Base-by-base conservation (phyloP, 176 grass and related monocot species). In the Stipa capillata region DNA sequence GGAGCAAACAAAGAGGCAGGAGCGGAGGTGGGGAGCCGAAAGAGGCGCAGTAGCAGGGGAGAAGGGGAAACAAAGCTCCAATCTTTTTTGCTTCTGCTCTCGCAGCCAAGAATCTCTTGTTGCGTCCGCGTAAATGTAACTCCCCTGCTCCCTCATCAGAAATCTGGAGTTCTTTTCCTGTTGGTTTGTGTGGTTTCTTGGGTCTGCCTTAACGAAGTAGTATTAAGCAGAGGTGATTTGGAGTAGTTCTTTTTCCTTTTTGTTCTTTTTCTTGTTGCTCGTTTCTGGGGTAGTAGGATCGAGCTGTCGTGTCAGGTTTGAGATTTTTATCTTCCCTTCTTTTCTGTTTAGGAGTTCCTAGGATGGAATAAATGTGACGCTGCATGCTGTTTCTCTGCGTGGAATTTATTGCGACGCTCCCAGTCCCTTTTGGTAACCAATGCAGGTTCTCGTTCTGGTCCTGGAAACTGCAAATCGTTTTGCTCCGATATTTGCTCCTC, bases 321-420 rank as follows among this genome's bases (percentile, higher is more conserved):
- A 77, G 76, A 54, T 56, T n/a, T n/a, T 21, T 54, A 47, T 55
- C 45, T 48, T 10, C 23, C 60, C 21, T n/a, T n/a, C n/a, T 77
- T 28, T 35, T 49, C 32, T 28, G 20, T 37, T 24, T 1, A 3
- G 12, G 49, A 73, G 68, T 48, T 85, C 54, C 54, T 37, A 57
- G 77, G 71, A 40, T 47, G 70, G 34, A 85, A 37, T 85, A 82
- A 89, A 89, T 89, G 83, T 53, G 87, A 65, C n/a, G n/a, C n/a
- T n/a, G n/a, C n/a, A n/a, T 79, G 52, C 82, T 28, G 70, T 62
- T 89, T 47, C 82, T 81, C 63, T 89, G 54, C n/a, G 17, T 4
- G 8, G 71, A 81, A 85, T 89, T 89, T 89, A 85, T 85, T 79
- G 70, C 77, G 54, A 52, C 73, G 27, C 54, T 68, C n/a, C n/a